Percentiles rank a stretch among this genome's conserved stretches.
Conservation (phyloP, 129 eudicot genomes). For the Chrysanthemum lavandulifolium region DNA sequence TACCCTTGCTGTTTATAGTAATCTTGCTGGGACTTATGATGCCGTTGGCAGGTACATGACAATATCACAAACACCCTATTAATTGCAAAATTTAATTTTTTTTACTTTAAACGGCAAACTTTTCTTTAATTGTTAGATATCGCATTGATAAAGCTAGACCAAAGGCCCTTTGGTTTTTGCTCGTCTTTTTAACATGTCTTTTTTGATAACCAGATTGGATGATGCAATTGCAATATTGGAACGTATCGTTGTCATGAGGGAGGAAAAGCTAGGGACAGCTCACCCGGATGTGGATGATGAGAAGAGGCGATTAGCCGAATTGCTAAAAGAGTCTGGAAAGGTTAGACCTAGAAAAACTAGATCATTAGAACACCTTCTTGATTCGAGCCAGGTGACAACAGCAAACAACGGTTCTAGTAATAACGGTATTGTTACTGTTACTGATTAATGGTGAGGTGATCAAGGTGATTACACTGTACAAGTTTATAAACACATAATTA, state of each 20-base stretch:
- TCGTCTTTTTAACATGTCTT: neutral
- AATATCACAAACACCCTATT: neutral
- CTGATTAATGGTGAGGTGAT: slow-evolving; percentile 38
- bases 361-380: slow-evolving; percentile 70
- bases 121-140: no score
- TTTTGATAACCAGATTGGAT: slow-evolving; percentile 50
- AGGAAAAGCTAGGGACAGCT: slow-evolving; percentile 91
- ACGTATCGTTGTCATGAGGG: slow-evolving; percentile 72
- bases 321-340: slow-evolving; percentile 69
- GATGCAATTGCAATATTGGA: slow-evolving; percentile 78
- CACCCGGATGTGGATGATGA: slow-evolving; percentile 84
- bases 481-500: slow-evolving; percentile 33
- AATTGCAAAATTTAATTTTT: no score
- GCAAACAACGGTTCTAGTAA: slow-evolving; percentile 32
- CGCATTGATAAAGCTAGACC: no score
- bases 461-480: slow-evolving; percentile 23
- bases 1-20: slow-evolving; percentile 82
- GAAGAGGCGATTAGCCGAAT: slow-evolving; percentile 73
- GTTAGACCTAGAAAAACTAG: slow-evolving; percentile 53
- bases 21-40: slow-evolving; percentile 90
- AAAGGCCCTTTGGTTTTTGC: neutral
- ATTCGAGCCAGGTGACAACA: slow-evolving; percentile 40
- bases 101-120: no score
- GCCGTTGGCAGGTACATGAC: slow-evolving; percentile 74
- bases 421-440: neutral